Conservation (phyloP, 352 stramenopile species). For the Globisporangium yorkense region DNA sequence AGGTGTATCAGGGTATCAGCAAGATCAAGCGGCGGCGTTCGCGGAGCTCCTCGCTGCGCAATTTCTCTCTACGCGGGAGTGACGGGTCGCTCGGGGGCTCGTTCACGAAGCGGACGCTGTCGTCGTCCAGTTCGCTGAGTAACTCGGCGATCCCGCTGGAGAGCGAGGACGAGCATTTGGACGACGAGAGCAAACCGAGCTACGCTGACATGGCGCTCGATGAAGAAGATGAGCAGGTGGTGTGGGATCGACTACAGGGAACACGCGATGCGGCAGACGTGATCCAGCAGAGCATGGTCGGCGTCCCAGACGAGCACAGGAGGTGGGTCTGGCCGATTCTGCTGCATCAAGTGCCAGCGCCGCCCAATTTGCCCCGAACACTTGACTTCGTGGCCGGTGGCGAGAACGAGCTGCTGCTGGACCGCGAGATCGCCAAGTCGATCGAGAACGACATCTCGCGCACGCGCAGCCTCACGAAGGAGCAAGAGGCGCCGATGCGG, state of each 20-base stretch:
- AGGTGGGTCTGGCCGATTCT: slow-evolving; percentile 72
- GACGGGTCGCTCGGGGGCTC: slow-evolving; percentile 24
- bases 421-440: slow-evolving; percentile 64
- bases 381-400: slow-evolving; percentile 16
- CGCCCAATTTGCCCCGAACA: slow-evolving; percentile 27
- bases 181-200: slow-evolving; percentile 8
- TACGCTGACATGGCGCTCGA: not conserved
- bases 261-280: slow-evolving; percentile 26
- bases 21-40: slow-evolving; percentile 72
- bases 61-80: slow-evolving; percentile 34
- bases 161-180: slow-evolving; percentile 14
- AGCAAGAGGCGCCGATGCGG: slow-evolving; percentile 52
- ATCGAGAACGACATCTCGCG: slow-evolving; percentile 81
- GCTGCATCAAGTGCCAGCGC: slow-evolving; percentile 34
- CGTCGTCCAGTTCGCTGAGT: slow-evolving; percentile 50
- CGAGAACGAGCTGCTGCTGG: slow-evolving; percentile 41
- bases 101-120: slow-evolving; percentile 43
- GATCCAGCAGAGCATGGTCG: slow-evolving; percentile 35
- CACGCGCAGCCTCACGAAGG: slow-evolving; percentile 49
- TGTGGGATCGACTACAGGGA: slow-evolving; percentile 41
- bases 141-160: slow-evolving; percentile 18
- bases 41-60: slow-evolving; percentile 53
- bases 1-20: slow-evolving; percentile 61
- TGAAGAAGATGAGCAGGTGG: slow-evolving; percentile 20
- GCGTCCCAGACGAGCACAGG: slow-evolving; percentile 59